Conservation (phyloP, 169 alveolate species). For the Plasmodium malariae region DNA sequence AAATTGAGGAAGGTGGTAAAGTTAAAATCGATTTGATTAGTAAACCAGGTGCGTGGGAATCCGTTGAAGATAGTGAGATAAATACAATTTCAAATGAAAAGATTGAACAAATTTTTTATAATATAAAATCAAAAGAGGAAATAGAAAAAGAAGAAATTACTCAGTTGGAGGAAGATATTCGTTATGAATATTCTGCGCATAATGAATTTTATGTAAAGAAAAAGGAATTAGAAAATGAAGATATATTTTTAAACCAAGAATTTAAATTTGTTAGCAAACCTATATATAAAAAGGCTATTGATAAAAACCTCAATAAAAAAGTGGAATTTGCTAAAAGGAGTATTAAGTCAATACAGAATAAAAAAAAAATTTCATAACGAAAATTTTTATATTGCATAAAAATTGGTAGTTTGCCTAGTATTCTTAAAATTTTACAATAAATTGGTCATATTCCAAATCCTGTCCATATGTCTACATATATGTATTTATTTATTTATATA, state of each 20-base stretch:
- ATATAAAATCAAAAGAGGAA: constrained; percentile 52
- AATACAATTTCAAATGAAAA: constrained; percentile 47
- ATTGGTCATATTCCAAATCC: too few species aligned
- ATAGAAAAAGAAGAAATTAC: constrained; percentile 40
- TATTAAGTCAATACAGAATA: constrained; percentile 34
- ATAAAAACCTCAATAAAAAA: constrained; percentile 47
- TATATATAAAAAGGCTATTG: constrained; percentile 58
- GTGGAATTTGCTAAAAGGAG: constrained; percentile 63
- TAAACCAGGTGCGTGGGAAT: constrained; percentile 71
- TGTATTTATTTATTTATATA: constrained; percentile 9
- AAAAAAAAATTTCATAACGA: constrained; percentile 39
- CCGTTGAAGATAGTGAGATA: constrained; percentile 16
- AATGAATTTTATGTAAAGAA: constrained; percentile 68
- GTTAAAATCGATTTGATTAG: constrained; percentile 14
- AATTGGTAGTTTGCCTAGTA: neutral
- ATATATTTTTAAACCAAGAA: constrained; percentile 65
- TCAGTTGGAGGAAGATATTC: constrained; percentile 35
- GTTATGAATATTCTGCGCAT: constrained; percentile 47
- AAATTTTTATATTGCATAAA: neutral
- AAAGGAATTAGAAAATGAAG: constrained; percentile 69
- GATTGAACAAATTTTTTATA: constrained; percentile 63
- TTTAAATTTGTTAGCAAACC: constrained; percentile 68
- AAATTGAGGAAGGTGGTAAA: neutral
- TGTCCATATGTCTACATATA: constrained; percentile 10
- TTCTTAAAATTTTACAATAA: neutral